Evolutionary conservation across 257 asterid species (phyloP).

Genomic region (Penstemon eatonii): DNA sequence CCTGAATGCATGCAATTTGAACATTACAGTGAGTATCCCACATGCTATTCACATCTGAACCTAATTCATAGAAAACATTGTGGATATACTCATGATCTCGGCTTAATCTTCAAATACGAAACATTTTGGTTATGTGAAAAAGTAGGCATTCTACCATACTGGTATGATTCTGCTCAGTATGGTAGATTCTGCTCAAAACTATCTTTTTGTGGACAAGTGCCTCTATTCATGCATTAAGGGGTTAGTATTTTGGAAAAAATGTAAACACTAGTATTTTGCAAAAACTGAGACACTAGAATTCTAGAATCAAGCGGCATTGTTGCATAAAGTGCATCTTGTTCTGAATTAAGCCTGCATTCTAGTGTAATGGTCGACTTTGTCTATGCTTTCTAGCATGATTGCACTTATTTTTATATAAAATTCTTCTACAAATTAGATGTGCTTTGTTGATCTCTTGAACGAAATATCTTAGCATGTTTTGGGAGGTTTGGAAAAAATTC

Average conservation of each 20-base stretch:
- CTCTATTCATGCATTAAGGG: background rate
- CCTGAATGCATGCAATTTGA: background rate
- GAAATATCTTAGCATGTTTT: background rate
- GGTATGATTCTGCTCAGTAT: background rate
- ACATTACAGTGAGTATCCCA: background rate
- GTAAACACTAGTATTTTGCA: too few relatives aligned
- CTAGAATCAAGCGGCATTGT: background rate
- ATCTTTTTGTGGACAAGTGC: background rate
- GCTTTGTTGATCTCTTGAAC: background rate
- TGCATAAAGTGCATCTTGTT: background rate
- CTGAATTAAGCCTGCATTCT: background rate
- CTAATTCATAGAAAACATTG: background rate
- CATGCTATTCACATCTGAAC: slow-evolving; percentile 11
- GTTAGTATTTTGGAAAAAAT: background rate
- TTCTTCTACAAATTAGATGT: background rate
- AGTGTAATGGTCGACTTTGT: background rate
- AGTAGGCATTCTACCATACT: background rate
- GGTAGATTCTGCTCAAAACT: background rate
- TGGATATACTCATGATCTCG: background rate
- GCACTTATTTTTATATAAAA: background rate
- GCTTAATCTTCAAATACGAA: background rate
- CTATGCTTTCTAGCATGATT: background rate
- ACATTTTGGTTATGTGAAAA: background rate
- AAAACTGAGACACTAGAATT: background rate
- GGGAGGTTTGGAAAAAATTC: too few relatives aligned